Evolutionary conservation across 371 early-diverging fungal genomes (phyloP), one percentile per base, ranked within the genome.

Genomic region (Blastocladiella emersonii): DNA sequence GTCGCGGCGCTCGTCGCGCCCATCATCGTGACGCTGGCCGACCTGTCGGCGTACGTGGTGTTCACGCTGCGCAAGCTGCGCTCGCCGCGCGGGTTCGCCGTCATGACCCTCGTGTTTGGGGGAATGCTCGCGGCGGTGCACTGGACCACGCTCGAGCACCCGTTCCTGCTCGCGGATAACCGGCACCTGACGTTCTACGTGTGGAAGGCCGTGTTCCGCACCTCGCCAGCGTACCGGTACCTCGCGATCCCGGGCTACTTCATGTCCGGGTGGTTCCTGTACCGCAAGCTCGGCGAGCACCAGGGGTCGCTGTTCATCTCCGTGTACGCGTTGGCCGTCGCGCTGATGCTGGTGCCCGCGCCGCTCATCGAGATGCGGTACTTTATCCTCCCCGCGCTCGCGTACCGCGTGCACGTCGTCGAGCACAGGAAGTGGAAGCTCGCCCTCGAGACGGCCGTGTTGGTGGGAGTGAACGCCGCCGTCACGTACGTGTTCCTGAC

Each of bases 321-420:
- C 13, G 79, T 79, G 7, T 89, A 82, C 61, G 19, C 71, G 0
- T 63, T 64, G 5, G 70, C 79, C 0, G 65, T 77, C 2, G 65
- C 77, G 0, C 62, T 87, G 32, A 82, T 85, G 1, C 73, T 95
- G 23, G 78, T 95, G 1, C 96, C 98, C 0, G 88, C 93, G 1
- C 98, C 98, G 3, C 71, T 97, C 34, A 71, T 97, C 34, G 98
- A 97, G 69, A 91, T 95, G 66, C 78, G 98, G 30, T 97, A 97
- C 78, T 97, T 90, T 74, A 87, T 95, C 41, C 74, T 92, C 5
- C 96, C 95, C 0, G 92, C 82, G 66, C 65, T 83, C 43, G 70
- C 94, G 53, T 85, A 81, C 48, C 77, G 89, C 41, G 62, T 92
- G 25, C 83, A 92, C 64, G 68, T 84, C 61, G 65, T 69, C 7